A percentile compares a stretch with the other conserved stretches of the same genome.
Evolutionary conservation across 2,329 filamentous ascomycete species (phyloP).

Genomic region (Trichoderma afroharzianum): DNA sequence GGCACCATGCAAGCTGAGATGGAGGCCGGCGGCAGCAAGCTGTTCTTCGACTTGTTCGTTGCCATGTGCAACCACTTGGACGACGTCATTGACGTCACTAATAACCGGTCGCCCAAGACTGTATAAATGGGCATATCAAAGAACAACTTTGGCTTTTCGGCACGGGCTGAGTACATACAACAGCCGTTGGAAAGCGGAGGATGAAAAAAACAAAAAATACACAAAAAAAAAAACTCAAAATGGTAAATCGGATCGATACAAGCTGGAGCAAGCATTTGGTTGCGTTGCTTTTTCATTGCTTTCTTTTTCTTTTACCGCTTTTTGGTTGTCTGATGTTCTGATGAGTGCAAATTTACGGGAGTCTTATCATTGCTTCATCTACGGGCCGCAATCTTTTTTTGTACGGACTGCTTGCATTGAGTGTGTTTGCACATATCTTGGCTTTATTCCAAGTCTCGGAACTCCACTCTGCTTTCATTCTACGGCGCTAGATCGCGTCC

Average conservation of each 20-base stretch:
- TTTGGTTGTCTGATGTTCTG: conserved; percentile 45
- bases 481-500: conserved; percentile 21
- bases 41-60: conserved; percentile 98
- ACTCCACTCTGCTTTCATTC: conserved; percentile 26
- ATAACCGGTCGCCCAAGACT: conserved; percentile 57
- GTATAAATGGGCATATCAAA: conserved; percentile 40
- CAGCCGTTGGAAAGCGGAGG: conserved; percentile 22
- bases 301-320: conserved; percentile 41
- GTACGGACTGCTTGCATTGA: background rate
- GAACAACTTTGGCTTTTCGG: conserved; percentile 19
- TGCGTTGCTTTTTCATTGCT: conserved; percentile 37
- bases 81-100: conserved; percentile 85
- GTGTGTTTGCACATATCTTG: conserved; percentile 21
- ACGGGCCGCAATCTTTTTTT: background rate
- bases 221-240: background rate
- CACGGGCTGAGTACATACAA: conserved; percentile 23
- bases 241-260: conserved; percentile 27
- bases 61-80: conserved; percentile 98
- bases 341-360: conserved; percentile 40
- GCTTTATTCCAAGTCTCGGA: conserved; percentile 25
- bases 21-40: conserved; percentile 82
- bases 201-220: conserved; percentile 16
- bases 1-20: conserved; percentile 99
- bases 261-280: conserved; percentile 41
- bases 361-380: conserved; percentile 27